phyloP scores from a whole-genome alignment of 2,329 filamentous ascomycete genomes.

The Colletotrichum sp. region DNA sequence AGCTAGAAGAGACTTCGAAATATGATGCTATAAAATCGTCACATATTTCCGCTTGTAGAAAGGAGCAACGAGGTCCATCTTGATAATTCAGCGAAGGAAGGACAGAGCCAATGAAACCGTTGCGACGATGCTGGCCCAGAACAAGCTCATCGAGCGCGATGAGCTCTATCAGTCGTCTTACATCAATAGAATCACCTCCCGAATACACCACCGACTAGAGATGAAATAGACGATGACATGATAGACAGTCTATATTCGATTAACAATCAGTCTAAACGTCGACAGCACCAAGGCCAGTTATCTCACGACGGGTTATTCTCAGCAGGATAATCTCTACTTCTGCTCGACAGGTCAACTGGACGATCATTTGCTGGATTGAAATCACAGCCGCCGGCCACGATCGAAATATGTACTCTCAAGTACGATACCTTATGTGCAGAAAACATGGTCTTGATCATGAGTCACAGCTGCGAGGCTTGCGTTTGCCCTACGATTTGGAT shows the following conservation, averaged over 20 bases:
- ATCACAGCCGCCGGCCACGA: background rate
- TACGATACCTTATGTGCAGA: background rate
- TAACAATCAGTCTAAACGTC: background rate
- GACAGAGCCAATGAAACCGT: background rate
- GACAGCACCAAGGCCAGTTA: background rate
- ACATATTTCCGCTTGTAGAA: fast-evolving
- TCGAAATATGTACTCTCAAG: fast-evolving
- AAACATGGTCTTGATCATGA: fast-evolving
- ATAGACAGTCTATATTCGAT: background rate
- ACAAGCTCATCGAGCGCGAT: background rate
- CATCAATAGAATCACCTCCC: background rate
- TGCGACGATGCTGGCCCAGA: background rate
- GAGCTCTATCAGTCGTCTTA: background rate
- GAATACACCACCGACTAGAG: background rate
- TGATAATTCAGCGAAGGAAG: background rate
- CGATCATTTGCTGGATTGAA: background rate
- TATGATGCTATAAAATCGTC: background rate
- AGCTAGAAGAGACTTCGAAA: background rate
- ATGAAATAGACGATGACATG: background rate
- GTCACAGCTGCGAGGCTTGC: background rate
- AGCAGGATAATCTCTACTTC: background rate
- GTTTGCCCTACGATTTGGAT: background rate
- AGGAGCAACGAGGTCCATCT: background rate
- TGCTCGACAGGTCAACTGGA: fast-evolving
- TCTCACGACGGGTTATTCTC: background rate